Evolutionary conservation across 2,329 filamentous ascomycete genomes (phyloP), one percentile per base, ranked within the genome.

Genomic region (Beauveria sp.): DNA sequence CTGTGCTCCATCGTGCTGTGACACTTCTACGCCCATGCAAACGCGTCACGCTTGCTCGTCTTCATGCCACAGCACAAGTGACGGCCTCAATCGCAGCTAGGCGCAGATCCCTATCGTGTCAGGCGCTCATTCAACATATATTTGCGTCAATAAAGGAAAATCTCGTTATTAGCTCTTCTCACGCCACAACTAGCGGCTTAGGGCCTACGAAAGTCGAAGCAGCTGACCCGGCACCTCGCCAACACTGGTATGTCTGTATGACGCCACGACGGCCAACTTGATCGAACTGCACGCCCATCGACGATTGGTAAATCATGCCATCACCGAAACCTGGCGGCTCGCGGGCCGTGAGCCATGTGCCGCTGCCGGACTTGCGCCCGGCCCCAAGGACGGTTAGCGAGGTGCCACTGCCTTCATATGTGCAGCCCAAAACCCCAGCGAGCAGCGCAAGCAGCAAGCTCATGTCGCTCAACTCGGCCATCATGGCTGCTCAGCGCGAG

Each of bases 401-500:
- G 8, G 59, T 54, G 16, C 50, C 50, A 20, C 28, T 61, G 31
- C 59, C 59, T 1, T 8, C 40, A 12, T 59, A 54, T 18, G 59
- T 51, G n/a, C 40, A 61, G 16, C 38, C 58, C 14, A 5, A 8
- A 26, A 4, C 38, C 5, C 49, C 18, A 5, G 48, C 8, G 26
- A 24, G 22, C 34, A 12, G 22, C 24, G 22, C 45, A 2, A 26
- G 10, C 56, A 18, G 8, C 38, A 60, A 60, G 42, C 26, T 56
- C 2, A 56, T 56, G 60, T 50, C 60, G 18, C 60, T 62, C 16
- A 62, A 56, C 50, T 62, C 61, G 20, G 68, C 63, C 28, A 73
- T 75, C 5, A 22, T 67, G 53, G 68, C 66, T 3, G 62, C 70
- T 20, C 73, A 75, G 60, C 64, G 64, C 38, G 60, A 68, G 16